phyloP scores from a whole-genome alignment of 1,139 yeast species.

The Lodderomyces oxycetoniae region DNA sequence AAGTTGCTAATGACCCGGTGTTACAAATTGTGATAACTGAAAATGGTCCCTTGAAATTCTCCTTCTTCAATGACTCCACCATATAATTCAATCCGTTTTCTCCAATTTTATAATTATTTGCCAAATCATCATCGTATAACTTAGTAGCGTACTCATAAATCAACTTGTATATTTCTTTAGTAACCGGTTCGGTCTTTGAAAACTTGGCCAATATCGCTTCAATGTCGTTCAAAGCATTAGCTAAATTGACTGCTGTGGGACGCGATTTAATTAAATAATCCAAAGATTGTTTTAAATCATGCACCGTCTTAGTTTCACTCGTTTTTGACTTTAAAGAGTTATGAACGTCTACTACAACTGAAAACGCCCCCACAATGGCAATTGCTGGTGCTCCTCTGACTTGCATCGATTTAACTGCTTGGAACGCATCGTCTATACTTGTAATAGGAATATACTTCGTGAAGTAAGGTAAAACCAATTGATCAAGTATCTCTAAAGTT shows the following conservation, averaged over 20 bases:
- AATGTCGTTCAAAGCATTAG: conserved; percentile 70
- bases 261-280: conserved; percentile 71
- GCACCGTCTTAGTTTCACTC: conserved; percentile 16
- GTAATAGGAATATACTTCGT: conserved; percentile 60
- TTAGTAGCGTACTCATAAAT: conserved; percentile 51
- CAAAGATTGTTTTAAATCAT: conserved; percentile 43
- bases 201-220: conserved; percentile 25
- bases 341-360: conserved; percentile 69
- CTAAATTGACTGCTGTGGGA: conserved; percentile 92
- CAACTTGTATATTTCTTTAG: conserved; percentile 28
- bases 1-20: conserved; percentile 89
- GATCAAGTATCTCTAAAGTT: conserved; percentile 67
- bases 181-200: conserved; percentile 13
- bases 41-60: conserved; percentile 59
- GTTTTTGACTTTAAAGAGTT: conserved; percentile 10
- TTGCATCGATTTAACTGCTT: conserved; percentile 82
- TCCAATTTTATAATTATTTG: conserved; percentile 74
- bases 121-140: conserved; percentile 70
- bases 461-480: conserved; percentile 73
- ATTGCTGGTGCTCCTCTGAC: conserved; percentile 99
- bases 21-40: conserved; percentile 83
- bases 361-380: conserved; percentile 87
- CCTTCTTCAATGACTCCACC: conserved; percentile 37
- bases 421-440: conserved; percentile 67
- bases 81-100: conserved; percentile 75